Evolutionary conservation across 2,329 filamentous ascomycete genomes (phyloP).

Genomic region (Periconia sp.): DNA sequence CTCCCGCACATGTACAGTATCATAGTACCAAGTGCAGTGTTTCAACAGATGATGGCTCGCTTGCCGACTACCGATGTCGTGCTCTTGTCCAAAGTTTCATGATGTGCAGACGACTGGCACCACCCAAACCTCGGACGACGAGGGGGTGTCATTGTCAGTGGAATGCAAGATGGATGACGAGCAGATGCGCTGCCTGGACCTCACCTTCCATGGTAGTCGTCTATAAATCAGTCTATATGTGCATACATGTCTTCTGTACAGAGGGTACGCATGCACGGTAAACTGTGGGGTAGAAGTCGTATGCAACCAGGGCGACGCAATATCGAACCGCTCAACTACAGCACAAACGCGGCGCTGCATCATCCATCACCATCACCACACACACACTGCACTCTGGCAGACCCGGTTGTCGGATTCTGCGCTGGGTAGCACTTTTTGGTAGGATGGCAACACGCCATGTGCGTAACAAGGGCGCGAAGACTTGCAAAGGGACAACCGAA

Average conservation of each 20-base stretch:
- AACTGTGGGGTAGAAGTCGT: background rate
- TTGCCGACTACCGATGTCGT: constrained; percentile 21
- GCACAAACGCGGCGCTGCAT: constrained; percentile 33
- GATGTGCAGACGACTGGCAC: constrained; percentile 19
- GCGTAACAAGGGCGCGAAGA: constrained; percentile 16
- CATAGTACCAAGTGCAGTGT: too few relatives aligned
- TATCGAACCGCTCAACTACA: background rate
- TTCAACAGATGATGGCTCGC: constrained; percentile 5
- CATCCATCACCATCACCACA: too few relatives aligned
- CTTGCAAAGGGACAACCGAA: constrained; percentile 10
- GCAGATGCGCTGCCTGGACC: too few relatives aligned
- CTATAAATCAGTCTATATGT: too few relatives aligned
- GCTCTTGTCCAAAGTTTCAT: constrained; percentile 21
- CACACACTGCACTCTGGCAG: too few relatives aligned
- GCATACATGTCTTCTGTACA: too few relatives aligned
- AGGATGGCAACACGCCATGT: constrained; percentile 27
- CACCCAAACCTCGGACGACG: background rate
- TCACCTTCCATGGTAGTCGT: too few relatives aligned
- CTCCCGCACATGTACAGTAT: too few relatives aligned
- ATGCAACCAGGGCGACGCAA: background rate
- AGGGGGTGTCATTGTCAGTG: too few relatives aligned
- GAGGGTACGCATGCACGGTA: background rate
- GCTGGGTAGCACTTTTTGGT: constrained; percentile 30
- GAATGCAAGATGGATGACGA: too few relatives aligned
- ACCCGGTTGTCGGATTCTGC: constrained; percentile 37